Conservation (phyloP, 2,329 filamentous ascomycete species). For the Lachnellula occidentalis region DNA sequence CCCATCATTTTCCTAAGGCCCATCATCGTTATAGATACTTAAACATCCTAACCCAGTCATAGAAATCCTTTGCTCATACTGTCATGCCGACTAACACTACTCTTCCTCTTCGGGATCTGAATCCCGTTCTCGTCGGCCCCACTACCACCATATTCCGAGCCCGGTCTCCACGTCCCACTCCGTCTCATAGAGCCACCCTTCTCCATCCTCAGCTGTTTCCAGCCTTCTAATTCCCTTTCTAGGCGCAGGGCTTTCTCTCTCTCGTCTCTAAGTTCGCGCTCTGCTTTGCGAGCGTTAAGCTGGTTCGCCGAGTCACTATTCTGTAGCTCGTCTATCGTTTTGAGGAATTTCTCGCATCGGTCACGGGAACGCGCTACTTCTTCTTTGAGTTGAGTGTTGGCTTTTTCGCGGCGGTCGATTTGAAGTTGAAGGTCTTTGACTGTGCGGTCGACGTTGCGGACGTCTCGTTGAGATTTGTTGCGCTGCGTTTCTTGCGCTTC, state of each 20-base stretch:
- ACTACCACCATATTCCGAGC: conserved; percentile 32
- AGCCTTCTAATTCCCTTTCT: conserved; percentile 83
- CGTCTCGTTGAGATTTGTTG: conserved; percentile 75
- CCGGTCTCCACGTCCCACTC: conserved; percentile 20
- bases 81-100: conserved; percentile 55
- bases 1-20: not conserved
- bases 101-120: conserved; percentile 60
- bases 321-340: conserved; percentile 91
- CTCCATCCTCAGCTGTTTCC: conserved; percentile 67
- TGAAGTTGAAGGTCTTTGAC: conserved; percentile 91
- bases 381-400: conserved; percentile 72
- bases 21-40: not conserved
- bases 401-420: conserved; percentile 89
- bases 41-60: conserved; percentile 32
- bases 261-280: conserved; percentile 86
- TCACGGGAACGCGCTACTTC: conserved; percentile 83
- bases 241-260: conserved; percentile 72
- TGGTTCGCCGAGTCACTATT: conserved; percentile 77
- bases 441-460: conserved; percentile 87
- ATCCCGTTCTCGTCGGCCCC: conserved; percentile 30
- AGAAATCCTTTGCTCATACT: conserved; percentile 78
- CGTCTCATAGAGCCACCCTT: conserved; percentile 34
- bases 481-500: conserved; percentile 77
- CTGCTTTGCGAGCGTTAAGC: conserved; percentile 74
- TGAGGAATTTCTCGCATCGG: conserved; percentile 82